Evolutionary conservation across 139 green algal species (phyloP).

Genomic region (Protoeuglena noctilucae): DNA sequence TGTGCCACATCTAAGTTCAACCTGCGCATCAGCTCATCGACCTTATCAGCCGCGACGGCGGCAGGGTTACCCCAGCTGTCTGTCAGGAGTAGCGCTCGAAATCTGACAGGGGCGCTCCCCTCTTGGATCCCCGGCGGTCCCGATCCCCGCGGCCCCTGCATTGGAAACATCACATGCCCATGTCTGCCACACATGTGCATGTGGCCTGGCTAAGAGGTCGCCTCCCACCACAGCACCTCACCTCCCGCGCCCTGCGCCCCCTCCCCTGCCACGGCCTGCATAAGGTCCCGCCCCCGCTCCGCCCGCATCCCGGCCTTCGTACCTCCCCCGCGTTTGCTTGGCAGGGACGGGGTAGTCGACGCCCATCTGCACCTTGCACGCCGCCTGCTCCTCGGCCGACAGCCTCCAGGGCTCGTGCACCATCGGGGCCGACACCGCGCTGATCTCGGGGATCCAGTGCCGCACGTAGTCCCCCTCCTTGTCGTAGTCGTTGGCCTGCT

Average conservation of each 20-base stretch:
- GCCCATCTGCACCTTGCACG: not conserved
- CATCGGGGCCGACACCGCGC: conserved; percentile 31
- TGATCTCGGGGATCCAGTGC: conserved; percentile 77
- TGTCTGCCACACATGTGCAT: too few species aligned
- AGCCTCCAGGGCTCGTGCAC: conserved; percentile 73
- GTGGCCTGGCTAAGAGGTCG: too few species aligned
- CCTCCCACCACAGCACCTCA: conserved; percentile 1
- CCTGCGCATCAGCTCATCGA: too few species aligned
- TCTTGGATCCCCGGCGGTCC: too few species aligned
- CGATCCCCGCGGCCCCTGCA: too few species aligned
- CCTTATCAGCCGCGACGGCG: too few species aligned
- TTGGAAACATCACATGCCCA: too few species aligned
- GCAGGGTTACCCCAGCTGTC: too few species aligned
- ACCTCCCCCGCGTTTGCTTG: conserved; percentile 10
- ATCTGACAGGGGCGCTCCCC: too few species aligned
- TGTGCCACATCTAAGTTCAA: too few species aligned
- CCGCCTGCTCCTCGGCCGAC: conserved; percentile 34
- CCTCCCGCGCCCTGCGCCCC: conserved; percentile 7
- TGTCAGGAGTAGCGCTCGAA: too few species aligned
- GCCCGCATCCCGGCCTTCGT: too few species aligned
- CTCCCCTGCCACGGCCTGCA: conserved; percentile 21
- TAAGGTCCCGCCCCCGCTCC: conserved; percentile 49
- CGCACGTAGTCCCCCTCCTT: conserved; percentile 68
- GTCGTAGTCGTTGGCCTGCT: conserved; percentile 72
- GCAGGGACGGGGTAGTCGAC: not conserved